Evolutionary conservation across 2,329 filamentous ascomycete genomes (phyloP).

Genomic region (Byssoonygena ceratinophila): DNA sequence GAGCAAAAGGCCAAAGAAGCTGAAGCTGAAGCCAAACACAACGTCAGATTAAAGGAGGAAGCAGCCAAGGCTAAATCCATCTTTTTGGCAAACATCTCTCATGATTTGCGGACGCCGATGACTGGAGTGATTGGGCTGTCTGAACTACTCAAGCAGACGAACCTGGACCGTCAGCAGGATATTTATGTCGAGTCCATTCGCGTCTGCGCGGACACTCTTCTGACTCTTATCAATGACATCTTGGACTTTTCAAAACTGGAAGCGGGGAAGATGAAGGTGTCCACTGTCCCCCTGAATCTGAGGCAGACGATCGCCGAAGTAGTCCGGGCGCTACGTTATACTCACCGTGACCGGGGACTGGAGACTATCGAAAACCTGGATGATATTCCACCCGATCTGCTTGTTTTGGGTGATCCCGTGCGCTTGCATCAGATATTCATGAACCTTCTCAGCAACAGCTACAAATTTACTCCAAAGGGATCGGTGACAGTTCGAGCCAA

Average conservation of each 20-base stretch:
- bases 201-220: conserved; percentile 60
- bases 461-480: conserved; percentile 85
- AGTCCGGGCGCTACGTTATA: conserved; percentile 52
- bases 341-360: conserved; percentile 50
- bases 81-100: conserved; percentile 88
- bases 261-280: conserved; percentile 77
- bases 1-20: conserved; percentile 56
- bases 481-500: conserved; percentile 73
- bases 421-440: conserved; percentile 65
- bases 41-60: conserved; percentile 57
- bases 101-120: conserved; percentile 82
- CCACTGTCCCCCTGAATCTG: conserved; percentile 71
- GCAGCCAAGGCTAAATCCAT: conserved; percentile 70
- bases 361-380: conserved; percentile 57
- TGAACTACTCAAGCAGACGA: conserved; percentile 50
- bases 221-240: conserved; percentile 86
- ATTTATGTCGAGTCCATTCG: conserved; percentile 54
- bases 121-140: conserved; percentile 83
- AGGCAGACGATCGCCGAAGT: conserved; percentile 56
- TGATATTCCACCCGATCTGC: conserved; percentile 43
- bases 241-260: conserved; percentile 81
- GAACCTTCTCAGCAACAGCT: conserved; percentile 83
- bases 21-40: conserved; percentile 53
- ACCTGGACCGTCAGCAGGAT: conserved; percentile 48
- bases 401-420: conserved; percentile 78